Evolutionary conservation across 2,329 filamentous ascomycete species (phyloP).

Genomic region (Exophiala viscosa): DNA sequence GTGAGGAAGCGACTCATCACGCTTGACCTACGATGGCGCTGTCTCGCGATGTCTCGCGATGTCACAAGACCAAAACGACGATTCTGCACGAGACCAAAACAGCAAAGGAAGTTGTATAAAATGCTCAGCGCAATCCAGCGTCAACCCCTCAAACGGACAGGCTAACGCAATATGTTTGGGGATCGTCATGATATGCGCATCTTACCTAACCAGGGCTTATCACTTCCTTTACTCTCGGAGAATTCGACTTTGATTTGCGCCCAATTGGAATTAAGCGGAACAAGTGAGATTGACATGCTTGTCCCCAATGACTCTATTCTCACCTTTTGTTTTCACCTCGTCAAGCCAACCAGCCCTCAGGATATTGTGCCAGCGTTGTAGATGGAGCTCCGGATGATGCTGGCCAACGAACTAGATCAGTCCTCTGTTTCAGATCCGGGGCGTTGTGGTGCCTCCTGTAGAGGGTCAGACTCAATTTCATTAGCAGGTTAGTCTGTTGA

Average conservation of each 20-base stretch:
- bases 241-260: background rate
- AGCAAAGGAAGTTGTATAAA: no score
- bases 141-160: no score
- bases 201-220: no score
- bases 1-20: background rate
- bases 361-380: background rate
- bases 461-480: no score
- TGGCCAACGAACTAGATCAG: no score
- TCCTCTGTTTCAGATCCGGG: background rate
- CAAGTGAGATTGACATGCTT: background rate
- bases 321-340: background rate
- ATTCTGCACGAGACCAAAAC: no score
- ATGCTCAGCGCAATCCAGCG: no score
- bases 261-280: conserved; percentile 2
- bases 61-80: no score
- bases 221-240: background rate
- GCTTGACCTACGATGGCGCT: background rate
- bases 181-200: no score
- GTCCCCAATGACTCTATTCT: background rate
- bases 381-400: background rate
- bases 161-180: no score
- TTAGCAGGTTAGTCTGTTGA: background rate
- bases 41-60: background rate
- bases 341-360: background rate
- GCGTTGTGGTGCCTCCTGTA: background rate